phyloP scores from a whole-genome alignment of 1,284 basidiomycete genomes.

The Pseudozyma tsukubaensis region DNA sequence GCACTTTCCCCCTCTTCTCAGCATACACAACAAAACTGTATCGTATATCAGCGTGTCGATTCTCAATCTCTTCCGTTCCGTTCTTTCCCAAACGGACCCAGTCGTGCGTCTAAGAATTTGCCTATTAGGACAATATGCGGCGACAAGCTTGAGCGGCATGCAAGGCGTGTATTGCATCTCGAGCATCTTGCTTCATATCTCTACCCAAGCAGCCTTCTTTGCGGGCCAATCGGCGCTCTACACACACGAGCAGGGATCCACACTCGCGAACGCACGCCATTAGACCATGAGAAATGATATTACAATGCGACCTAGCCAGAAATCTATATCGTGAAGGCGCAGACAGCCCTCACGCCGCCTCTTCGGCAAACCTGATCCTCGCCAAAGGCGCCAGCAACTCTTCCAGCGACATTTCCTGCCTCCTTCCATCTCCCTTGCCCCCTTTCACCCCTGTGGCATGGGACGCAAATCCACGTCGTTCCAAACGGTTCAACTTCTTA shows the following conservation, averaged over 20 bases:
- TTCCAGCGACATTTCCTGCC: constrained; percentile 5
- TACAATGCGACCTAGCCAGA: too few species aligned
- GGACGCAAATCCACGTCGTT: constrained; percentile 69
- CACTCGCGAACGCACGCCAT: too few species aligned
- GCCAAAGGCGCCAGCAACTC: constrained; percentile 47
- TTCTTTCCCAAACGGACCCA: neutral
- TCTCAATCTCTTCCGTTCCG: neutral
- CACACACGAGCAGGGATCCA: too few species aligned
- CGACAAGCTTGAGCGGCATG: too few species aligned
- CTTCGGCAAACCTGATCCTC: constrained; percentile 20
- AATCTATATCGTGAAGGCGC: too few species aligned
- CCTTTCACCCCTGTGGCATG: neutral
- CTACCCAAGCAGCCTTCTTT: too few species aligned
- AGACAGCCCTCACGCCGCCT: neutral
- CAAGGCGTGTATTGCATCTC: too few species aligned
- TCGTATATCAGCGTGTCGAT: neutral
- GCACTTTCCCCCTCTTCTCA: neutral
- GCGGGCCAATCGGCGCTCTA: too few species aligned
- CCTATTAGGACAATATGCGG: too few species aligned
- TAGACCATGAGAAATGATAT: too few species aligned
- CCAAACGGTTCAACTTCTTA: constrained; percentile 81
- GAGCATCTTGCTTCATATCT: too few species aligned
- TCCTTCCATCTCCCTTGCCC: neutral
- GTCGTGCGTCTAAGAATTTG: neutral
- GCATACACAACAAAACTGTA: neutral